These are phyloP conservation scores for Fraxinus albicans DNA, from an alignment of 305 asterid species.

Conservation along the genomic window DNA sequence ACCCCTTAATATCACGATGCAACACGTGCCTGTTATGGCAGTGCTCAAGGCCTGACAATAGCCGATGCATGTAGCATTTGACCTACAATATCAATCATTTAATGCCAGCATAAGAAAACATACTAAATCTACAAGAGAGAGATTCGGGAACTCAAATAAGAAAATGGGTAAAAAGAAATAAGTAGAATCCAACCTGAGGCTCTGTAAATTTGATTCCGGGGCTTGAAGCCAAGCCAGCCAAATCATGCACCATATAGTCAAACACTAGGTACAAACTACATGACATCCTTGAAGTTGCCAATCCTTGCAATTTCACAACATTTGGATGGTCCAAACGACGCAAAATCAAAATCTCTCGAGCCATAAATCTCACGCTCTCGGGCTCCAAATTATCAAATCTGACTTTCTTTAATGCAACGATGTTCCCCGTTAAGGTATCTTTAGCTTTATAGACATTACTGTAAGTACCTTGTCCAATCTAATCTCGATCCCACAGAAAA, in stretches of 20 bases:
- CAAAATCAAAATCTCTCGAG: slow-evolving; percentile 84
- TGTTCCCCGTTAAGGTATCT: slow-evolving; percentile 59
- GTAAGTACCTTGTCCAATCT: slow-evolving; percentile 97
- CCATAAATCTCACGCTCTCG: slow-evolving; percentile 93
- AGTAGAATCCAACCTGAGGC: slow-evolving; percentile 60
- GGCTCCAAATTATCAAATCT: slow-evolving; percentile 94
- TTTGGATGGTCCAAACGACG: slow-evolving; percentile 93
- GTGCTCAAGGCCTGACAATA: slow-evolving; percentile 84
- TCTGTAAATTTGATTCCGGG: slow-evolving; percentile 80
- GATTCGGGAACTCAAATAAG: background rate
- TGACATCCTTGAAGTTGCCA: slow-evolving; percentile 84
- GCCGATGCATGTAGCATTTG: slow-evolving; percentile 80
- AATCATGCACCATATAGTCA: slow-evolving; percentile 87
- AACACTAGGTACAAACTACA: slow-evolving; percentile 86
- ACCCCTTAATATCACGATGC: slow-evolving; percentile 92
- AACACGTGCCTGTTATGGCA: slow-evolving; percentile 76
- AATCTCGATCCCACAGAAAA: slow-evolving; percentile 23
- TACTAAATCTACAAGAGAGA: slow-evolving; percentile 13
- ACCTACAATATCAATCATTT: slow-evolving; percentile 53
- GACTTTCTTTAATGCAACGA: slow-evolving; percentile 84
- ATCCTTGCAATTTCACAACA: slow-evolving; percentile 71
- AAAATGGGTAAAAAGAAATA: background rate
- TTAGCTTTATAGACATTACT: slow-evolving; percentile 93
- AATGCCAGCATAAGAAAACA: slow-evolving; percentile 21
- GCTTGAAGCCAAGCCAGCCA: slow-evolving; percentile 84